A percentile compares a stretch with the other conserved stretches of the same genome.
These are phyloP conservation scores for Aspergillus neoniger DNA, from an alignment of 2,329 filamentous ascomycete species.

Conservation along the genomic window DNA sequence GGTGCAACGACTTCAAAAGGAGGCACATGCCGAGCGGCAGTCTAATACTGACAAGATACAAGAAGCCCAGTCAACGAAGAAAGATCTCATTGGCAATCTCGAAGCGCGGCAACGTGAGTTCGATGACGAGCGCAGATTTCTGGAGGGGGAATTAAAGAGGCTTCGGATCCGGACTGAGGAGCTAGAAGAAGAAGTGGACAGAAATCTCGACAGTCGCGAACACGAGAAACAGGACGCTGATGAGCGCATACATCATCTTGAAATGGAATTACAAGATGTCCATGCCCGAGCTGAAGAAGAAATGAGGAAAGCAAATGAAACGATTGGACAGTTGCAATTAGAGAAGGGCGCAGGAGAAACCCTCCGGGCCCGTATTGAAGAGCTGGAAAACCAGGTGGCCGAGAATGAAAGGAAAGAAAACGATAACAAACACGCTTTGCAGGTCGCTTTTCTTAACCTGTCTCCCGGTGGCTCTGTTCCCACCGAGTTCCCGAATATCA, in stretches of 20 bases:
- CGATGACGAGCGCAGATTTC: constrained; percentile 75
- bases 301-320: constrained; percentile 35
- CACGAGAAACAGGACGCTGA: constrained; percentile 74
- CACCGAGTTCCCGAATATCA: constrained; percentile 58
- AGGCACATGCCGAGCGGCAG: constrained; percentile 63
- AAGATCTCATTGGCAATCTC: constrained; percentile 91
- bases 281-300: constrained; percentile 52
- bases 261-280: constrained; percentile 69
- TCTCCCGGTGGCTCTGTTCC: constrained; percentile 57
- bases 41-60: constrained; percentile 68
- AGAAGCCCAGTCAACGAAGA: constrained; percentile 88
- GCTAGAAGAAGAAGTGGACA: constrained; percentile 86
- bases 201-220: constrained; percentile 78
- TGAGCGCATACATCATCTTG: constrained; percentile 66
- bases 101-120: constrained; percentile 91
- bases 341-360: constrained; percentile 53
- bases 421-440: constrained; percentile 57
- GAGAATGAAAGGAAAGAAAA: constrained; percentile 55
- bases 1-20: constrained; percentile 67
- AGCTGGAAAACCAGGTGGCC: constrained; percentile 54
- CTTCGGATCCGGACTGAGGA: constrained; percentile 81
- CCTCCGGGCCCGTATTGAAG: constrained; percentile 45
- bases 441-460: constrained; percentile 61
- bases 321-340: constrained; percentile 60
- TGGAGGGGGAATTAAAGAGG: constrained; percentile 77